A percentile compares a stretch with the other conserved stretches of the same genome.
phyloP scores from a whole-genome alignment of 1,139 yeast species.

The Magnusiomyces sp. region DNA sequence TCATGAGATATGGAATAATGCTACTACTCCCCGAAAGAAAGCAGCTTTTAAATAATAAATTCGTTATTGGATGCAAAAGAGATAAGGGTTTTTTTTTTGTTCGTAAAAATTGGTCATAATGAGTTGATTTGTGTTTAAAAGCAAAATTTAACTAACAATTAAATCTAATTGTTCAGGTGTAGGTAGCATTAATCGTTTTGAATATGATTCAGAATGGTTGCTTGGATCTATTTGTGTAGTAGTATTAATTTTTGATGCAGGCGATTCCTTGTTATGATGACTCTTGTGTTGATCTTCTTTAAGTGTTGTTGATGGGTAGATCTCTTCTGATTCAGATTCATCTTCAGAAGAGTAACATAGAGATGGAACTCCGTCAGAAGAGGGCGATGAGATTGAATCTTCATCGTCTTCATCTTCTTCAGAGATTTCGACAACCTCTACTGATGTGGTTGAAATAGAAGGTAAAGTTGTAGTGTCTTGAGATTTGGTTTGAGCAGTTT shows the following conservation, averaged over 20 bases:
- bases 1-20: too few relatives aligned
- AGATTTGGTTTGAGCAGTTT: constrained; percentile 1
- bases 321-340: constrained; percentile 5
- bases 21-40: too few relatives aligned
- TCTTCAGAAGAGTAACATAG: constrained; percentile 6
- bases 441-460: neutral
- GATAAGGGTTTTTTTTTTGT: too few relatives aligned
- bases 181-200: neutral
- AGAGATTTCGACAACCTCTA: neutral
- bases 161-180: constrained; percentile 2
- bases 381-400: neutral
- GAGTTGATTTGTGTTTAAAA: too few relatives aligned
- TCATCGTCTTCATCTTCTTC: neutral
- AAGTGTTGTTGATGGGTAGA: constrained; percentile 15
- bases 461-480: constrained; percentile 13
- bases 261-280: constrained; percentile 1
- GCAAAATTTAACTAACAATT: neutral
- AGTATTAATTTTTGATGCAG: neutral
- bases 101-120: too few relatives aligned
- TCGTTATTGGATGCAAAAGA: too few relatives aligned
- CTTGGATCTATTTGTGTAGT: neutral
- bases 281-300: constrained; percentile 9
- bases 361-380: constrained; percentile 4
- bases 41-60: too few relatives aligned
- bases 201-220: neutral